A percentile compares a stretch with the other conserved stretches of the same genome.
These are phyloP conservation scores for Platanthera zijinensis DNA, from an alignment of 106 monocot genomes.

Conservation along the genomic window DNA sequence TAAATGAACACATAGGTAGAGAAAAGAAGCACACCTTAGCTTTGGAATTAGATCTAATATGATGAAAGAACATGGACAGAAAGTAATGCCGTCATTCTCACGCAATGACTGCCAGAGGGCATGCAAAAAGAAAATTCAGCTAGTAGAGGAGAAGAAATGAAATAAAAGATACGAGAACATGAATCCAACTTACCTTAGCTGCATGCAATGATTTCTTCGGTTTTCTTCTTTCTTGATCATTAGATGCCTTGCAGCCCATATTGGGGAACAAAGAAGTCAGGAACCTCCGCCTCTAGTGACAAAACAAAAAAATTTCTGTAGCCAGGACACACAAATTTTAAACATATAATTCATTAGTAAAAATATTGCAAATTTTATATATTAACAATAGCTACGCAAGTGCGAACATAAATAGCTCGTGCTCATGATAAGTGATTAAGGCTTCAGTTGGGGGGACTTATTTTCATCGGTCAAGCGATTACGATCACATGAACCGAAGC, in stretches of 20 bases:
- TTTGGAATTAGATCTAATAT: slow-evolving; percentile 11
- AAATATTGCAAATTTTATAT: not conserved
- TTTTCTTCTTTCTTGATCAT: not conserved
- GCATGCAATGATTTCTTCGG: not conserved
- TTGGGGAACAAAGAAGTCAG: not conserved
- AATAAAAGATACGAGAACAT: not conserved
- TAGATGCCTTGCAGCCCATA: slow-evolving; percentile 5
- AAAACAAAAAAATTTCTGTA: too few relatives aligned
- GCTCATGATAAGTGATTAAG: too few relatives aligned
- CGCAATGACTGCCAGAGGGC: not conserved
- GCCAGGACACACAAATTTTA: too few relatives aligned
- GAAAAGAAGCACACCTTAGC: slow-evolving; percentile 6
- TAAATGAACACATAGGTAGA: too few relatives aligned
- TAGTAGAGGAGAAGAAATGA: not conserved
- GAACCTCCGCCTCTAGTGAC: not conserved
- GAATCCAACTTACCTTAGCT: not conserved
- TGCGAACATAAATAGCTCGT: too few relatives aligned
- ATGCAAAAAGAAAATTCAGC: not conserved
- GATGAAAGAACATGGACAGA: not conserved
- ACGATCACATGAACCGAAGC: too few relatives aligned
- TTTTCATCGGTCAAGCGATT: too few relatives aligned
- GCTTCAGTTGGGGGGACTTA: too few relatives aligned
- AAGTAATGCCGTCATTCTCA: not conserved
- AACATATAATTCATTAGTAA: not conserved
- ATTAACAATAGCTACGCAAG: too few relatives aligned